phyloP scores from a whole-genome alignment of 2,329 filamentous ascomycete species.

The Canariomyces notabilis region DNA sequence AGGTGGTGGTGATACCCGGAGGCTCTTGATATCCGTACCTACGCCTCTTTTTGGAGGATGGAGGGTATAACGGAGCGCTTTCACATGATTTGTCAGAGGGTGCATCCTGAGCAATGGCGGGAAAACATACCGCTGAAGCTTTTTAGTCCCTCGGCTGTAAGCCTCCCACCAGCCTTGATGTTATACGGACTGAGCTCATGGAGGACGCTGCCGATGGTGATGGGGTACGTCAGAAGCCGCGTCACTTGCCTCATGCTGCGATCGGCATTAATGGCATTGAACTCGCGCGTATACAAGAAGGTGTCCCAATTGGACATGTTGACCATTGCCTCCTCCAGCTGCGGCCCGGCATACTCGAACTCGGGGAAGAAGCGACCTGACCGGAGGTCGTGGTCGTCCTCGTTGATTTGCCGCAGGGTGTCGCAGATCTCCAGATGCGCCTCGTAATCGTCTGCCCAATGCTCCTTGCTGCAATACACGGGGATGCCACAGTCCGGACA shows the following conservation, averaged over 20 bases:
- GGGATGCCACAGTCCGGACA: constrained; percentile 95
- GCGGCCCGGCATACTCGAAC: constrained; percentile 82
- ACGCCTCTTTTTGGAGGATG: constrained; percentile 80
- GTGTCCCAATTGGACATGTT: constrained; percentile 99
- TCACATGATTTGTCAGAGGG: constrained; percentile 32
- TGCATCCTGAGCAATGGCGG: neutral
- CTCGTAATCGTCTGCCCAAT: constrained; percentile 96
- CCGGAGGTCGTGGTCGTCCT: constrained; percentile 92
- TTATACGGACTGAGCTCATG: constrained; percentile 93
- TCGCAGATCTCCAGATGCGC: constrained; percentile 90
- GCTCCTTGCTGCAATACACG: constrained; percentile 87
- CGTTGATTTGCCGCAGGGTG: constrained; percentile 85
- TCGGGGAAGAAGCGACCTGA: constrained; percentile 91
- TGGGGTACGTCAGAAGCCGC: constrained; percentile 84
- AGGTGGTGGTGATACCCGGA: constrained; percentile 79
- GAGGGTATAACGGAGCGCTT: constrained; percentile 84
- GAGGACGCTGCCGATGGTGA: constrained; percentile 84
- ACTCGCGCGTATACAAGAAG: constrained; percentile 87
- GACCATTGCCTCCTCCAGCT: constrained; percentile 86
- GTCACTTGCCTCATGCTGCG: constrained; percentile 90
- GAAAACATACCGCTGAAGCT: constrained; percentile 74
- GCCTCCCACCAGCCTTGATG: constrained; percentile 65
- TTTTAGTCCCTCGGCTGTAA: constrained; percentile 87
- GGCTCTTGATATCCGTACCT: constrained; percentile 67
- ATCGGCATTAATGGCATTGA: constrained; percentile 85